Evolutionary conservation across 1,139 yeast genomes (phyloP).

Genomic region (Sugiyamaella novakii): DNA sequence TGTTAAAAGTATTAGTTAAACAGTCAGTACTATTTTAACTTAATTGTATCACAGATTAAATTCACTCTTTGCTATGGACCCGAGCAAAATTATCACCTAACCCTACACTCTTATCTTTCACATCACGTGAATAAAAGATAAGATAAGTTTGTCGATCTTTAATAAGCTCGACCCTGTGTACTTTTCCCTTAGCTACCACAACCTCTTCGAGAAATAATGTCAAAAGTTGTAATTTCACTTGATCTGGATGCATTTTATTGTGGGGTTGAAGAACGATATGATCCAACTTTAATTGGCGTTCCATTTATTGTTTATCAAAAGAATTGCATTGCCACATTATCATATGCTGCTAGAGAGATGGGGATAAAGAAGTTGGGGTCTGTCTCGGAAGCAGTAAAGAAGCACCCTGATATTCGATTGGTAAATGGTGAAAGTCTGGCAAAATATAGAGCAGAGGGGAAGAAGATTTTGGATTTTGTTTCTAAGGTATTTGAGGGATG

Average conservation of each 20-base stretch:
- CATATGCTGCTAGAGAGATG: conserved; percentile 41
- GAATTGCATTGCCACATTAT: conserved; percentile 41
- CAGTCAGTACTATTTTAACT: too few species aligned
- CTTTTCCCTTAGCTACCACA: not conserved
- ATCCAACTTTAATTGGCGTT: conserved; percentile 35
- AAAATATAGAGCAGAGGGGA: conserved; percentile 41
- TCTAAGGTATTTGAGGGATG: conserved; percentile 29
- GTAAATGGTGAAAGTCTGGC: conserved; percentile 43
- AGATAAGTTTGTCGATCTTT: too few species aligned
- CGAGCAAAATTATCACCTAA: too few species aligned
- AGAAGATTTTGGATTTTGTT: conserved; percentile 37
- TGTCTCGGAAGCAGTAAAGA: conserved; percentile 32
- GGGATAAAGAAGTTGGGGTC: conserved; percentile 41
- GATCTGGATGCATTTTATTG: conserved; percentile 45
- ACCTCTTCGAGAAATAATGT: not conserved
- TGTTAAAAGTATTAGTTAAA: too few species aligned
- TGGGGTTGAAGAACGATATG: conserved; percentile 41
- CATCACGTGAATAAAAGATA: too few species aligned
- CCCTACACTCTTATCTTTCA: too few species aligned
- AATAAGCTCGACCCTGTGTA: not conserved
- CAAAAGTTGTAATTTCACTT: conserved; percentile 33
- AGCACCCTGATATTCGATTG: conserved; percentile 37
- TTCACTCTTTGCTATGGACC: too few species aligned
- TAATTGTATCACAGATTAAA: too few species aligned
- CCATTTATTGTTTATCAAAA: conserved; percentile 45